Percentiles rank a stretch among this genome's conserved stretches.
phyloP scores from a whole-genome alignment of 2,329 filamentous ascomycete genomes.

The Nannizzia gypsea region DNA sequence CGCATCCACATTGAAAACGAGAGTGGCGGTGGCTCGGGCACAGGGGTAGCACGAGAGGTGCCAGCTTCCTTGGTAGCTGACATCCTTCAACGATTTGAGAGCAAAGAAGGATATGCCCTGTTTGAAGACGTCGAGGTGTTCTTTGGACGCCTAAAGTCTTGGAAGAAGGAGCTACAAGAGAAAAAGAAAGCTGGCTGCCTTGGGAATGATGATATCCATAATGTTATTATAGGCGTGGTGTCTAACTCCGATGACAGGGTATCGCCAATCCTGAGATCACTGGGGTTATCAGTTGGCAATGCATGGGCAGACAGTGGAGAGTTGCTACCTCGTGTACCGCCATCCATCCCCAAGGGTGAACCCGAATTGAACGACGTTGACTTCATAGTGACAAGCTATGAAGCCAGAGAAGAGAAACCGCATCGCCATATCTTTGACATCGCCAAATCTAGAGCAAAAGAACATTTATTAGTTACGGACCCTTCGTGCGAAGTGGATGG shows the following conservation, averaged over 20 bases:
- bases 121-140: slow-evolving; percentile 31
- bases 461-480: slow-evolving; percentile 10
- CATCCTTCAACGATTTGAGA: slow-evolving; percentile 31
- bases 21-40: slow-evolving; percentile 6
- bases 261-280: slow-evolving; percentile 26
- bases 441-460: slow-evolving; percentile 23
- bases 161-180: slow-evolving; percentile 15
- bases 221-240: slow-evolving; percentile 31
- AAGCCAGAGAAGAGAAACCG: slow-evolving; percentile 36
- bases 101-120: slow-evolving; percentile 29
- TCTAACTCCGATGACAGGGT: slow-evolving; percentile 39
- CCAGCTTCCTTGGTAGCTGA: slow-evolving; percentile 25
- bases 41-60: slow-evolving; percentile 15
- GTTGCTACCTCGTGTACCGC: slow-evolving; percentile 9
- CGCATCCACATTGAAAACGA: slow-evolving; percentile 16
- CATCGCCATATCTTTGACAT: slow-evolving; percentile 30
- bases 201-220: slow-evolving; percentile 17
- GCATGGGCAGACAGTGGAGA: slow-evolving; percentile 23
- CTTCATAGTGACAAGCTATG: slow-evolving; percentile 37
- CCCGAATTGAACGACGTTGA: slow-evolving; percentile 27
- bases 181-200: neutral
- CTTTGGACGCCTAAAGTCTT: slow-evolving; percentile 22
- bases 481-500: slow-evolving; percentile 2
- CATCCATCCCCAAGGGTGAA: slow-evolving; percentile 17
- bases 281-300: slow-evolving; percentile 30